A percentile compares a stretch with the other conserved stretches of the same genome.
Conservation (phyloP, 2,329 filamentous ascomycete genomes). For the Penicillium thymicola region DNA sequence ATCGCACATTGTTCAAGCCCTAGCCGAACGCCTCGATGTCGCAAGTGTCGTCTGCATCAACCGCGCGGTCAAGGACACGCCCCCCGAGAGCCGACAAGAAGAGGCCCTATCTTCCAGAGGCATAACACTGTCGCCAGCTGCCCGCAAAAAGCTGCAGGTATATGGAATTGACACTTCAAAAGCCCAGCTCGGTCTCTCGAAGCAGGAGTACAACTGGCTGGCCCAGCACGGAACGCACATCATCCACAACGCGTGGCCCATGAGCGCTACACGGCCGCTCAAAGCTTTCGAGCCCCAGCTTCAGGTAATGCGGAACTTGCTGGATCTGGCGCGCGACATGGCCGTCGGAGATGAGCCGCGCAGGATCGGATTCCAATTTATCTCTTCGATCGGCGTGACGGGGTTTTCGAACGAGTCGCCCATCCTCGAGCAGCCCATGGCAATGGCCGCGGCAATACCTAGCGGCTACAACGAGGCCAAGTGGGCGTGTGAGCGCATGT, state of each 20-base stretch:
- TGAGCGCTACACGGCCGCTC: conserved; percentile 7
- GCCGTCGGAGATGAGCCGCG: background rate
- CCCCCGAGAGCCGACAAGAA: background rate
- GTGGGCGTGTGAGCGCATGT: too few species aligned
- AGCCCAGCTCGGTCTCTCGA: conserved; percentile 48
- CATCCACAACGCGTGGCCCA: conserved; percentile 31
- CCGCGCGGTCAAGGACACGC: background rate
- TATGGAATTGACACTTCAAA: conserved; percentile 50
- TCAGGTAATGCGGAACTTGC: conserved; percentile 14
- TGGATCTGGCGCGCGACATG: conserved; percentile 13
- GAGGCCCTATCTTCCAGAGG: background rate
- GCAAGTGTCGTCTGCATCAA: background rate
- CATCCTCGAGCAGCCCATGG: too few species aligned
- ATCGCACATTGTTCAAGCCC: background rate
- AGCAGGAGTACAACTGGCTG: conserved; percentile 39
- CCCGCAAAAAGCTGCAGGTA: conserved; percentile 43
- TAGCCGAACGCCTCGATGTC: background rate
- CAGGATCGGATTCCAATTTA: conserved; percentile 14
- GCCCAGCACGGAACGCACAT: conserved; percentile 47
- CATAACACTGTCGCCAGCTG: background rate
- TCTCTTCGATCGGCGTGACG: conserved; percentile 13
- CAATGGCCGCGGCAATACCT: too few species aligned
- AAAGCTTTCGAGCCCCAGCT: conserved; percentile 16
- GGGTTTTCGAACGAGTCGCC: too few species aligned
- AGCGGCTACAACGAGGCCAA: too few species aligned